Evolutionary conservation across 495 filamentous ascomycete genomes (phyloP).

Genomic region (Podospora tetraspora): DNA sequence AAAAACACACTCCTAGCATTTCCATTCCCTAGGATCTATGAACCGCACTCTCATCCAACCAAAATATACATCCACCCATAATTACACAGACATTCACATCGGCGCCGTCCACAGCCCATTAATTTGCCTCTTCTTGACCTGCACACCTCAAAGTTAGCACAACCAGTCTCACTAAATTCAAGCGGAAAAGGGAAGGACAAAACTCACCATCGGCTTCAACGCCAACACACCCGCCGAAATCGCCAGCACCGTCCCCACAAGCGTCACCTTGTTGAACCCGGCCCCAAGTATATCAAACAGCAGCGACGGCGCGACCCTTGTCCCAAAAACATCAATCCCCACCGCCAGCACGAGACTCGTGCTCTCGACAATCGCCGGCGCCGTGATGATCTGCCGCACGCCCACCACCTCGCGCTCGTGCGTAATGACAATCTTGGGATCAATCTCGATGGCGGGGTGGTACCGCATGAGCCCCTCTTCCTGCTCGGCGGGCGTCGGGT

Average conservation of each 20-base stretch:
- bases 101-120: constrained; percentile 32
- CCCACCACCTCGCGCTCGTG: constrained; percentile 79
- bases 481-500: constrained; percentile 68
- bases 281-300: constrained; percentile 90
- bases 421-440: constrained; percentile 74
- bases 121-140: constrained; percentile 41
- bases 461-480: constrained; percentile 84
- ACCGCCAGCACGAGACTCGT: constrained; percentile 88
- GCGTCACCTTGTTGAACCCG: constrained; percentile 82
- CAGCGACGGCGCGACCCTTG: constrained; percentile 74
- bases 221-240: constrained; percentile 66
- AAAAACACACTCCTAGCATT: neutral
- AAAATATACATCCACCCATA: neutral
- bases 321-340: constrained; percentile 83
- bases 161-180: no score
- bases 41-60: neutral
- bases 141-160: neutral
- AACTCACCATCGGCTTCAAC: constrained; percentile 79
- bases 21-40: neutral
- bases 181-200: constrained; percentile 2
- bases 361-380: constrained; percentile 80
- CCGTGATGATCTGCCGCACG: constrained; percentile 63
- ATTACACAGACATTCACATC: constrained; percentile 4
- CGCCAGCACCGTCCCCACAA: constrained; percentile 76
- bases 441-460: constrained; percentile 69